Percentiles rank a stretch among this genome's conserved stretches.
Evolutionary conservation across 2,329 filamentous ascomycete species (phyloP).

Genomic region (Coniochaeta prunicola): DNA sequence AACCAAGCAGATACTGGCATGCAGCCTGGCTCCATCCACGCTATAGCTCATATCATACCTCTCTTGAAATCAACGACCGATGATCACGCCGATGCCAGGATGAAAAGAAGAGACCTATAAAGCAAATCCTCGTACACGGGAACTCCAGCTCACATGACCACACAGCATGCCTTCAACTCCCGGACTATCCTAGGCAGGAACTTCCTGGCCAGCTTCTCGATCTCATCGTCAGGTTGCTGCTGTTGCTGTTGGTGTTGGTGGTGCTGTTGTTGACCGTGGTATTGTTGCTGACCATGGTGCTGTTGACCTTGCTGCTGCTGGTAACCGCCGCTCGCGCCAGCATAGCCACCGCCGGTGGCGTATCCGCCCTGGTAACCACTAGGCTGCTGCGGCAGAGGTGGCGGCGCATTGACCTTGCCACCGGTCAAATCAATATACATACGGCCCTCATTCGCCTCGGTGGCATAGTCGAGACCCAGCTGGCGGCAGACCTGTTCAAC

Average conservation of each 20-base stretch:
- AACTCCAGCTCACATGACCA: constrained; percentile 56
- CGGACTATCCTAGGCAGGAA: constrained; percentile 52
- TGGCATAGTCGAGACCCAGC: constrained; percentile 72
- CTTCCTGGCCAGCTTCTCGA: constrained; percentile 54
- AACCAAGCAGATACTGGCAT: not conserved
- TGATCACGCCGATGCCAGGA: not conserved
- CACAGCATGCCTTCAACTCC: constrained; percentile 63
- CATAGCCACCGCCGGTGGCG: constrained; percentile 31
- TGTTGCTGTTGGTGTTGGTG: constrained; percentile 35
- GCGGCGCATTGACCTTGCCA: constrained; percentile 43
- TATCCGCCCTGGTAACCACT: constrained; percentile 24
- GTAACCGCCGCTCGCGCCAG: too few species aligned
- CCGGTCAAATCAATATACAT: constrained; percentile 85
- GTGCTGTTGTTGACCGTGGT: constrained; percentile 27
- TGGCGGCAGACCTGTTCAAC: constrained; percentile 83
- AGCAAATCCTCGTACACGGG: not conserved
- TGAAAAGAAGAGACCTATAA: not conserved
- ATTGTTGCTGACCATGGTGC: constrained; percentile 34
- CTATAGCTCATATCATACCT: not conserved
- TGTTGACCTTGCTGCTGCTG: constrained; percentile 30
- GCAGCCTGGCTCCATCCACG: not conserved
- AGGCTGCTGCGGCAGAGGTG: constrained; percentile 40
- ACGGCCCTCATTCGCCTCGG: constrained; percentile 82
- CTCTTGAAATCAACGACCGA: not conserved
- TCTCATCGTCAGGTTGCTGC: constrained; percentile 39